phyloP scores from a whole-genome alignment of 2,329 filamentous ascomycete species.

The Venturia asperata region DNA sequence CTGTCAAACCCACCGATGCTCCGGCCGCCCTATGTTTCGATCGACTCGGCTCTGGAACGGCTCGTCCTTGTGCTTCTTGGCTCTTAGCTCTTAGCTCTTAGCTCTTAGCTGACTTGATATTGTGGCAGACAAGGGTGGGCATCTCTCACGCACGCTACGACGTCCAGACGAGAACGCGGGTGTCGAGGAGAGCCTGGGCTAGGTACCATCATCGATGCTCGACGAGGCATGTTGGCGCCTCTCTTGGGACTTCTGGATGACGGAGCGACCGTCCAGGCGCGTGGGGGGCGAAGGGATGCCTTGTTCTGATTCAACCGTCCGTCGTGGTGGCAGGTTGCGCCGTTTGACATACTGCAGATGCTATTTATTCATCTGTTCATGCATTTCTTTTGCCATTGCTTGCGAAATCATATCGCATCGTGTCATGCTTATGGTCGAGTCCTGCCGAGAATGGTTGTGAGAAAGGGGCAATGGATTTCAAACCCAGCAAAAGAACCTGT shows the following conservation, averaged over 20 bases:
- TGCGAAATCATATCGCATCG: no score
- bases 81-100: background rate
- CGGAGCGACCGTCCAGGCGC: background rate
- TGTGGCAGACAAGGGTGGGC: background rate
- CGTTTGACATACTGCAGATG: background rate
- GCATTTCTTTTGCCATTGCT: background rate
- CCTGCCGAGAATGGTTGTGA: background rate
- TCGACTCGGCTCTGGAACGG: background rate
- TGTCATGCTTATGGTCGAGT: background rate
- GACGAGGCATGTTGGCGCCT: no score
- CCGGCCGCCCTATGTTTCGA: background rate
- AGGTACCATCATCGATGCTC: no score
- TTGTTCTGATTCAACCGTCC: background rate
- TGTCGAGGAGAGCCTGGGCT: background rate
- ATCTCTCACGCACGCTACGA: background rate
- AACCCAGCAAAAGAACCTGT: no score
- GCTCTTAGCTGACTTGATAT: constrained; percentile 3
- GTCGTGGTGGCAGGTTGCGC: background rate
- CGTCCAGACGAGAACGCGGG: constrained; percentile 3
- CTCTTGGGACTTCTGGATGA: background rate
- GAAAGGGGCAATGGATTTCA: background rate
- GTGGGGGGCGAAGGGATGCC: background rate
- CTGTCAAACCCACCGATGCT: background rate
- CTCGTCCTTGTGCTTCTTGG: background rate
- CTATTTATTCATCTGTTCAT: background rate